A percentile compares a stretch with the other conserved stretches of the same genome.
Evolutionary conservation across 2,329 filamentous ascomycete species (phyloP).

Genomic region (Epichloe brachyelytri): DNA sequence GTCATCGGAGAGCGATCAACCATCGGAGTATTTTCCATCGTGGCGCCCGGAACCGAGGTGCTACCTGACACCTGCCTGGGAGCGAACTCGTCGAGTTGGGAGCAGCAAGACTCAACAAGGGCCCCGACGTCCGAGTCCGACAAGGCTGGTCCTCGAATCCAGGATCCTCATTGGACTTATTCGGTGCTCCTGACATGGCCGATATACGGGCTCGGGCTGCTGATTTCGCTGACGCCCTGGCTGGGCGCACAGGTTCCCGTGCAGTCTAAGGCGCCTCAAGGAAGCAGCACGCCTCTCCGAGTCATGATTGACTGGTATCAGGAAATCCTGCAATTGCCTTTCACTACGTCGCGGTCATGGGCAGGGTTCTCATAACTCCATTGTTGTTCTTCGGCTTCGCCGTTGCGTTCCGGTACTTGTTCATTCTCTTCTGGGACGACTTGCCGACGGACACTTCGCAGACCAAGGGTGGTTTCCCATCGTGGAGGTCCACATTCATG

Average conservation of each 20-base stretch:
- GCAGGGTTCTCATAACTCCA: slow-evolving; percentile 27
- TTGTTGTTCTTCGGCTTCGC: slow-evolving; percentile 31
- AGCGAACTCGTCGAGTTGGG: slow-evolving; percentile 44
- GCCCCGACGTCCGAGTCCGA: slow-evolving; percentile 25
- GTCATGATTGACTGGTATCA: slow-evolving; percentile 37
- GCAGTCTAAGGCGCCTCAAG: slow-evolving; percentile 23
- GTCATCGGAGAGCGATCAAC: slow-evolving; percentile 32
- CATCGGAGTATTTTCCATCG: slow-evolving; percentile 33
- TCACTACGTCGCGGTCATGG: slow-evolving; percentile 34
- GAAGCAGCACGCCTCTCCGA: slow-evolving; percentile 22
- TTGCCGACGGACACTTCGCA: slow-evolving; percentile 19
- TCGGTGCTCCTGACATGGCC: slow-evolving; percentile 29
- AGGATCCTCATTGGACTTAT: slow-evolving; percentile 30
- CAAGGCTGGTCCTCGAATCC: slow-evolving; percentile 28
- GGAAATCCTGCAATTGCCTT: slow-evolving; percentile 29
- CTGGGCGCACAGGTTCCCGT: slow-evolving; percentile 30
- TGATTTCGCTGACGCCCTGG: slow-evolving; percentile 33
- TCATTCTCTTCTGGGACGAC: slow-evolving; percentile 27
- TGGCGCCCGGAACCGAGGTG: slow-evolving; percentile 36
- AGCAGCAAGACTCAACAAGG: slow-evolving; percentile 27
- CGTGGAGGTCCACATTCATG: slow-evolving; percentile 31
- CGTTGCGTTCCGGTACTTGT: slow-evolving; percentile 24
- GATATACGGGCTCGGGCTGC: slow-evolving; percentile 24
- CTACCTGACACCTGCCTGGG: slow-evolving; percentile 38
- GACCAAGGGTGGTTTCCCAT: slow-evolving; percentile 22